These are phyloP conservation scores for Amaranthus cruentus DNA, from an alignment of 148 eudicot species.

Conservation along the genomic window DNA sequence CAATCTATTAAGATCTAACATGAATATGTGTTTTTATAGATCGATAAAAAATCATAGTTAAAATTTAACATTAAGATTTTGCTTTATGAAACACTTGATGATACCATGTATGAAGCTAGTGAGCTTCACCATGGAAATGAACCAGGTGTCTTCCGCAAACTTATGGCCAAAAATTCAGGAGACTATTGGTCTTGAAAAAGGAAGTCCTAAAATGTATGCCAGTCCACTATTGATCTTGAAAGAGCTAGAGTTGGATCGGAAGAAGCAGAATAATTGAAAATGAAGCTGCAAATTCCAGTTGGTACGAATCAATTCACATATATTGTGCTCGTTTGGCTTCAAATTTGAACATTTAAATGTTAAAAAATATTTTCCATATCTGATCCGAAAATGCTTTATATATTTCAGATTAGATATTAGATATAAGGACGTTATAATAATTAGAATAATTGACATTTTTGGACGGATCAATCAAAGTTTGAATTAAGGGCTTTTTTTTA, in stretches of 20 bases:
- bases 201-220: conserved; percentile 65
- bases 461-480: too few species aligned
- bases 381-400: too few species aligned
- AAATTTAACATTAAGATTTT: conserved; percentile 18
- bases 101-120: conserved; percentile 62
- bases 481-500: too few species aligned
- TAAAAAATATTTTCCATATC: too few species aligned
- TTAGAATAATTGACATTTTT: too few species aligned
- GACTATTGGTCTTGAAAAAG: conserved; percentile 60
- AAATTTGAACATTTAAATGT: not conserved
- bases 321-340: conserved; percentile 66
- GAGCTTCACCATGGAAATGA: conserved; percentile 42
- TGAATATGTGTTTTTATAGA: too few species aligned
- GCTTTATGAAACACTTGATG: conserved; percentile 87
- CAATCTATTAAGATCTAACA: too few species aligned
- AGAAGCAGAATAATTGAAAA: conserved; percentile 60
- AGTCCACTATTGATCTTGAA: conserved; percentile 54
- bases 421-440: too few species aligned
- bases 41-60: too few species aligned
- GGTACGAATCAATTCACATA: conserved; percentile 76
- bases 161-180: conserved; percentile 56
- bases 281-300: conserved; percentile 55
- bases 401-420: too few species aligned
- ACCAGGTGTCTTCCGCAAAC: conserved; percentile 50
- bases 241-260: conserved; percentile 54